Evolutionary conservation across 1,284 basidiomycete genomes (phyloP), one percentile per base, ranked within the genome.

Genomic region (Cryptococcus sp.): DNA sequence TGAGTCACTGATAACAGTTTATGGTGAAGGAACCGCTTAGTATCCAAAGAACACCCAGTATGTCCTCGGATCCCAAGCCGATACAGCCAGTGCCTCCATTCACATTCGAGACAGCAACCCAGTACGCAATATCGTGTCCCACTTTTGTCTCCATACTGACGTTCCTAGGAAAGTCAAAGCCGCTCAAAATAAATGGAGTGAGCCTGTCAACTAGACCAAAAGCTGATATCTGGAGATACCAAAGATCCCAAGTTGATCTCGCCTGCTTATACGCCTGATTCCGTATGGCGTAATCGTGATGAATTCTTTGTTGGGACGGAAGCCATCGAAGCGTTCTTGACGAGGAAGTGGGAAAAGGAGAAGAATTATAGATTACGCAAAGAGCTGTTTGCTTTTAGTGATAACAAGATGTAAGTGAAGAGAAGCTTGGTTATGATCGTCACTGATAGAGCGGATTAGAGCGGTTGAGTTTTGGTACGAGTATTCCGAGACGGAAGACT

Each of bases 391-490:
- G 76, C 82, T 1, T 85, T 82, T 63, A 72, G 72, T 15, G 82
- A 81, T 45, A 81, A 85, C 70, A 81, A 79, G 68, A 84, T 86
- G 65, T 83, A 80, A 11, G 83, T 83, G n/a, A n/a, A 13, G 30
- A 36, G 8, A 4, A 14, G 37, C 41, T 41, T 41, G 38, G 41
- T 49, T 46, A 47, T 30, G 37, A n/a, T 53, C 14, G 36, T 14
- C 23, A 46, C 43, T 60, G 32, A 54, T 56, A n/a, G n/a, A 10
- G 38, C 38, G 10, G 31, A 31, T 4, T 52, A 70, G 67, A 31
- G 67, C 70, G 3, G 71, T 64, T 4, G 74, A 84, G 75, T 85
- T 84, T 71, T 85, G 82, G 78, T 85, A 85, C 68, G 84, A 86
- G 67, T 83, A 79, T 71, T 80, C 57, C 10, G 59, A 63, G 37